Evolutionary conservation across 768 basidiomycete genomes (phyloP).

Genomic region (Strobilomyces confusus): DNA sequence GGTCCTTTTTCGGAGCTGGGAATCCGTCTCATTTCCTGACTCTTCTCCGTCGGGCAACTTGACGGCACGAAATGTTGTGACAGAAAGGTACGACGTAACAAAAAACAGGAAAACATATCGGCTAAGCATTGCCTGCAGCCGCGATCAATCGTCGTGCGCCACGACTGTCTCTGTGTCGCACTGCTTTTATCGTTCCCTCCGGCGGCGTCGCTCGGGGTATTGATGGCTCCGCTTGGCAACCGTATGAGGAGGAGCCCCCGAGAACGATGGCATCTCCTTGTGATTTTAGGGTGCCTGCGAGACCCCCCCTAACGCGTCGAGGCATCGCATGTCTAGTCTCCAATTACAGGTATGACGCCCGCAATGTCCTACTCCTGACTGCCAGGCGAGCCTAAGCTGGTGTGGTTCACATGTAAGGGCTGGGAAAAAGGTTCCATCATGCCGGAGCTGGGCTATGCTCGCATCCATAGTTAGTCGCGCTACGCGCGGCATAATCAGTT

Average conservation of each 20-base stretch:
- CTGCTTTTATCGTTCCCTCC: constrained; percentile 9
- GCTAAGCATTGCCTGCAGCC: background rate
- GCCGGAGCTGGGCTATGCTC: constrained; percentile 30
- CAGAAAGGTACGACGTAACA: background rate
- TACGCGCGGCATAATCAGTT: constrained; percentile 5
- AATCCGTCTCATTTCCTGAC: background rate
- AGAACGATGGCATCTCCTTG: background rate
- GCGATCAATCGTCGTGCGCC: constrained; percentile 14
- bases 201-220: constrained; percentile 13
- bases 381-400: constrained; percentile 3
- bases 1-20: constrained; percentile 20
- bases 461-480: constrained; percentile 15
- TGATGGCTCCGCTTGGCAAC: constrained; percentile 2
- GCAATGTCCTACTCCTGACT: constrained; percentile 9
- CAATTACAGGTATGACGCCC: background rate
- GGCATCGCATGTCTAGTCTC: background rate
- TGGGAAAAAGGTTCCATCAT: constrained; percentile 30
- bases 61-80: background rate
- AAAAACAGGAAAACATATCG: background rate
- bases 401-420: constrained; percentile 8
- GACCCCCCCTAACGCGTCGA: constrained; percentile 12
- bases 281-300: constrained; percentile 9
- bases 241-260: background rate
- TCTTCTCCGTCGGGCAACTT: background rate
- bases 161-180: constrained; percentile 10